These are phyloP conservation scores for Cyclocybe cylindracea DNA, from an alignment of 768 basidiomycete species.

Conservation along the genomic window DNA sequence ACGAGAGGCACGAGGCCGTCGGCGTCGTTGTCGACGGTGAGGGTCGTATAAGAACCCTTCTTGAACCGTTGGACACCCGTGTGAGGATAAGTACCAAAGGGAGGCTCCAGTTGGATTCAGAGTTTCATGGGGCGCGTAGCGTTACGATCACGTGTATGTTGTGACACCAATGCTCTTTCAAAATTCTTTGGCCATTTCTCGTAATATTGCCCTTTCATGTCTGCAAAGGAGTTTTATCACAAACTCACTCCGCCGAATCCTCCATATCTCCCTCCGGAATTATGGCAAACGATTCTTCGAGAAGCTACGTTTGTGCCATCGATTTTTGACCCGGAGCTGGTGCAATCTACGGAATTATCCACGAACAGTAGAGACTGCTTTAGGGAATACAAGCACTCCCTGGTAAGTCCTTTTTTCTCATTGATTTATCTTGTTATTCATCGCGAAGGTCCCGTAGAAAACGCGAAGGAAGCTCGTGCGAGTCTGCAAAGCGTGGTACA, in stretches of 20 bases:
- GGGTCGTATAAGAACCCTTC: too few relatives aligned
- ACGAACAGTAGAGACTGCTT: conserved; percentile 8
- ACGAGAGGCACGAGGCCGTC: too few relatives aligned
- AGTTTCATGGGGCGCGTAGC: too few relatives aligned
- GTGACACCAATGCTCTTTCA: too few relatives aligned
- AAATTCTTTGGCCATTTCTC: too few relatives aligned
- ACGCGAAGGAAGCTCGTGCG: conserved; percentile 18
- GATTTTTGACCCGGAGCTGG: conserved; percentile 17
- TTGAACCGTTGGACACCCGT: too few relatives aligned
- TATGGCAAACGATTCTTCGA: conserved; percentile 26
- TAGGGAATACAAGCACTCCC: conserved; percentile 14
- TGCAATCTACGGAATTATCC: conserved; percentile 3
- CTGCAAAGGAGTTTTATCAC: conserved; percentile 18
- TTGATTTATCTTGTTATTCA: neutral
- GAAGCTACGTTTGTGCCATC: conserved; percentile 25
- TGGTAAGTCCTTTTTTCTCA: conserved; percentile 18
- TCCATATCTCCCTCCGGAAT: conserved; percentile 26
- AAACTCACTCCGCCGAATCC: neutral
- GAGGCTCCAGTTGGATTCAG: too few relatives aligned
- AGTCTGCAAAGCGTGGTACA: conserved; percentile 23
- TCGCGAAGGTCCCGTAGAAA: conserved; percentile 6
- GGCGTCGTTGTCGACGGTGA: too few relatives aligned
- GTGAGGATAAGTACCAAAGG: too few relatives aligned
- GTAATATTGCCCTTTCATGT: conserved; percentile 9
- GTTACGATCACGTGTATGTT: too few relatives aligned